Conservation (phyloP, 2,329 filamentous ascomycete genomes). For the Penicillium aurantiogriseum region DNA sequence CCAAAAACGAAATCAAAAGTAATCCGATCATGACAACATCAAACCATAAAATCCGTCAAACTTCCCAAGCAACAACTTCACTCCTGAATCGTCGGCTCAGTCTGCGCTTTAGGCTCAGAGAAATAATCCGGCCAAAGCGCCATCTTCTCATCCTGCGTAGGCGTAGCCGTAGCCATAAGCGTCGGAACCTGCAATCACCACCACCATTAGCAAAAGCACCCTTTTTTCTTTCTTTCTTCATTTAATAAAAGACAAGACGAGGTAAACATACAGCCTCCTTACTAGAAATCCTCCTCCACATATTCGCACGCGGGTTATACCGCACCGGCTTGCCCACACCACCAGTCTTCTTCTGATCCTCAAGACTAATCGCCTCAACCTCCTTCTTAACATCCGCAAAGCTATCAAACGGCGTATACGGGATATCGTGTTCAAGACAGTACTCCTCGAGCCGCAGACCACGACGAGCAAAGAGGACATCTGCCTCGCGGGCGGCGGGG, state of each 20-base stretch:
- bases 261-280: constrained; percentile 49
- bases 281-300: constrained; percentile 64
- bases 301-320: constrained; percentile 67
- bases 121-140: constrained; percentile 63
- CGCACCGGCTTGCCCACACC: constrained; percentile 58
- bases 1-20: neutral
- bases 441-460: constrained; percentile 65
- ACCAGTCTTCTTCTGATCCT: constrained; percentile 61
- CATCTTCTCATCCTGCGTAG: constrained; percentile 59
- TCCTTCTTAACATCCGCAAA: constrained; percentile 65
- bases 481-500: constrained; percentile 63
- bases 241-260: too few relatives aligned
- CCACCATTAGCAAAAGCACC: neutral
- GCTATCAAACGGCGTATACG: constrained; percentile 63
- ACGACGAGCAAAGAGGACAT: constrained; percentile 66
- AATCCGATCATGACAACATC: neutral
- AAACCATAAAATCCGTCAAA: constrained; percentile 4
- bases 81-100: constrained; percentile 34
- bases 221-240: too few relatives aligned
- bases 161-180: constrained; percentile 51
- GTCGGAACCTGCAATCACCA: constrained; percentile 38
- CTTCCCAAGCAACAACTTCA: neutral
- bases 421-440: constrained; percentile 60
- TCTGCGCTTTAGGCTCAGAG: constrained; percentile 38
- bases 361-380: constrained; percentile 56